Base-by-base conservation (phyloP, 2,329 filamentous ascomycete species). In the Xylaria sp. region DNA sequence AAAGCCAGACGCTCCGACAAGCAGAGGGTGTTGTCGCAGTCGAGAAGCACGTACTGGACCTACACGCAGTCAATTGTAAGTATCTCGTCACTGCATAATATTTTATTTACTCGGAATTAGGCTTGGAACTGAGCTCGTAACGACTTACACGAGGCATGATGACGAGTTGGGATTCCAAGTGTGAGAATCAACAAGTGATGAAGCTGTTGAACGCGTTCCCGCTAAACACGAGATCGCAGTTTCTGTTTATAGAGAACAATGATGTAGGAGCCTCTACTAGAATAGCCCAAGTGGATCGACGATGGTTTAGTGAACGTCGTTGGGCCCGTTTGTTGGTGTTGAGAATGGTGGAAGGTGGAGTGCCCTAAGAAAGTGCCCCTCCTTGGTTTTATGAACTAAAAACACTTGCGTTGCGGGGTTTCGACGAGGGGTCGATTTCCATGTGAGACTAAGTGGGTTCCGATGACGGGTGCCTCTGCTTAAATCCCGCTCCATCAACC, bases 1-100 rank as follows among this genome's bases (percentile, higher is more conserved):
- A 94, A 93, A 78, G 91, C 91, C 73, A 93, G 83, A 73, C 88
- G 87, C 83, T 94, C 91, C 59, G 91, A 93, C 80, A 92, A 85
- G 81, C 92, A 91, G 78, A 94, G 90, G 71, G 91, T 94, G 85
- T 94, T 94, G 85, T 94, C 83, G 75, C 82, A 84, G 74, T 90
- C 88, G 78, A 90, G 88, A 74, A 90, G 84, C 73, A 90, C 81
- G 74, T 88, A 84, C 66, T 86, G 89, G 79, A 88, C 88, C 87
- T 90, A 75, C 60, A 66, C 18, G 28, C 3, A 28, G 58, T 25
- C 20, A 48, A 64, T 65, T 54, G 66, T 74, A 65, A 74, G 70
- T 52, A 68, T 66, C 44, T 23, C 63, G 37, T 25, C 37, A 44
- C 8, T 7, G 13, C 10, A 51, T 0, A 39, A 23, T 20, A 23